Conservation (phyloP, 192 early-diverging fungal genomes). For the Coemansia sp. region DNA sequence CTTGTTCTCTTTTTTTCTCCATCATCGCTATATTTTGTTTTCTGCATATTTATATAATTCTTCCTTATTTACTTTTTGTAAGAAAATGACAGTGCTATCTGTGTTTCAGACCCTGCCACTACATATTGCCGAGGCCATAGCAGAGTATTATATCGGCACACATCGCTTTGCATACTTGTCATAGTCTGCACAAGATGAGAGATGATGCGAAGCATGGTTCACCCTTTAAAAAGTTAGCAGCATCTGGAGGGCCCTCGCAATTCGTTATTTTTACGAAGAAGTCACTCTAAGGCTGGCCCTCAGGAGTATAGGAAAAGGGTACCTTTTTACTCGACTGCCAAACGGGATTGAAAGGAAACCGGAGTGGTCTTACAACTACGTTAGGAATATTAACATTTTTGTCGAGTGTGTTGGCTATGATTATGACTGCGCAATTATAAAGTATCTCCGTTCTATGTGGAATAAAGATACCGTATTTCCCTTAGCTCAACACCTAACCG, state of each 20-base stretch:
- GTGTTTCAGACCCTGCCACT: background rate
- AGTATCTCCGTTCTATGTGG: background rate
- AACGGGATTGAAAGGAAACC: background rate
- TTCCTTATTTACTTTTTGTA: background rate
- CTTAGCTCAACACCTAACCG: background rate
- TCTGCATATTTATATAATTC: background rate
- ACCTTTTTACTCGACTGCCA: background rate
- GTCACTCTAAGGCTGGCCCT: background rate
- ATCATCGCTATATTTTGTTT: too few relatives aligned
- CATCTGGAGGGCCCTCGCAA: background rate
- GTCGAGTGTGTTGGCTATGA: background rate
- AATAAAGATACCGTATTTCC: background rate
- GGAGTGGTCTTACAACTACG: background rate
- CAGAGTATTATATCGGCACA: background rate
- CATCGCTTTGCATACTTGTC: background rate
- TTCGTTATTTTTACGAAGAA: background rate
- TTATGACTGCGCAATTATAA: background rate
- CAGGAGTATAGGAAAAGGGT: background rate
- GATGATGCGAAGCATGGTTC: background rate
- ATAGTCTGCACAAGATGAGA: background rate
- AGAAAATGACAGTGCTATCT: background rate
- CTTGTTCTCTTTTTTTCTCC: too few relatives aligned
- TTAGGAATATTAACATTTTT: background rate
- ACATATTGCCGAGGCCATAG: constrained; percentile 2
- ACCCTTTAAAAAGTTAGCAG: background rate